These are phyloP conservation scores for Incumbomyces delicatus DNA, from an alignment of 2,329 filamentous ascomycete species.

Conservation along the genomic window DNA sequence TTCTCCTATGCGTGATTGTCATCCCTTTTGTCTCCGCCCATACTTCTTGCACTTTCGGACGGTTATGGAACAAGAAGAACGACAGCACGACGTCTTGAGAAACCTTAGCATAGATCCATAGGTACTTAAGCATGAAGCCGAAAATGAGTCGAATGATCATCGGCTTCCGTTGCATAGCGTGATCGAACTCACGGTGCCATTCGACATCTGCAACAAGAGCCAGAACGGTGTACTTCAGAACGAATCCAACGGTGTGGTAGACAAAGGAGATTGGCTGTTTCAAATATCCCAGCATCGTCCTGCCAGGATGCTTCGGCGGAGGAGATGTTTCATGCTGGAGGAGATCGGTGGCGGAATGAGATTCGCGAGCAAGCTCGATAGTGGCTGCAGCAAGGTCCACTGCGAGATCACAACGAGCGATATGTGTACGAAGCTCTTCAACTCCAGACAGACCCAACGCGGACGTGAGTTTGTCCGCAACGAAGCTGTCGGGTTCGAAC, in stretches of 20 bases:
- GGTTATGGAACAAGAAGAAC: constrained; percentile 41
- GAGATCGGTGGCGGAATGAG: no score
- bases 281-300: no score
- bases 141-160: constrained; percentile 28
- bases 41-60: constrained; percentile 38
- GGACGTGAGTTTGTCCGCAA: no score
- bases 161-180: constrained; percentile 31
- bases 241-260: constrained; percentile 35
- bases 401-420: constrained; percentile 40
- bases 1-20: constrained; percentile 38
- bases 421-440: constrained; percentile 35
- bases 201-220: constrained; percentile 44
- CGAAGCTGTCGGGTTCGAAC: no score
- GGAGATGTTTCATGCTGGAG: no score
- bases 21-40: constrained; percentile 42
- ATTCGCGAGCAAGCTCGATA: constrained; percentile 30
- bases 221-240: constrained; percentile 41
- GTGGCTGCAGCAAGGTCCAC: constrained; percentile 8
- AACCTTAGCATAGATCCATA: constrained; percentile 40
- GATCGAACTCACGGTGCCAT: constrained; percentile 42
- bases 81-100: constrained; percentile 37
- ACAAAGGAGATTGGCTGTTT: no score
- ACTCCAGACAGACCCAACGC: no score
- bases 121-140: constrained; percentile 33
- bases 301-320: no score